Percentiles rank a stretch among this genome's conserved stretches.
These are phyloP conservation scores for Apiotrichum gracile DNA, from an alignment of 1,284 basidiomycete genomes.

Conservation along the genomic window DNA sequence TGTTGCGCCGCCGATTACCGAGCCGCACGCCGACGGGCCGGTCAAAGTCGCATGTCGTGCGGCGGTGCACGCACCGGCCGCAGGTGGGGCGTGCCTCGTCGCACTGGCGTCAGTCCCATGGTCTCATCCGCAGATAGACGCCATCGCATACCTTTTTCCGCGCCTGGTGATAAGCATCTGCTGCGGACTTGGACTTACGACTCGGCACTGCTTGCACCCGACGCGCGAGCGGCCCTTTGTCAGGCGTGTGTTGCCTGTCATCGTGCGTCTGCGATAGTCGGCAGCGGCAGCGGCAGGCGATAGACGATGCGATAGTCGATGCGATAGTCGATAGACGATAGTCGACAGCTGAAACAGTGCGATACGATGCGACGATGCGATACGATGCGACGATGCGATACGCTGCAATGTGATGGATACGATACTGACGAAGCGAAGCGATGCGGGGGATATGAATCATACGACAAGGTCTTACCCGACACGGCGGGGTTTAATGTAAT, in stretches of 20 bases:
- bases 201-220: conserved; percentile 13
- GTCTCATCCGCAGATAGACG: not conserved
- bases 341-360: too few relatives aligned
- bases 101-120: conserved; percentile 3
- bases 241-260: conserved; percentile 10
- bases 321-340: too few relatives aligned
- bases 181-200: not conserved
- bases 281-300: too few relatives aligned
- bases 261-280: too few relatives aligned
- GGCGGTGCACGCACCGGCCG: conserved; percentile 5
- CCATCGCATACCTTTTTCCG: conserved; percentile 8
- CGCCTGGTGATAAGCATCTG: not conserved
- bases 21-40: conserved; percentile 7
- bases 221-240: conserved; percentile 11
- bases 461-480: too few relatives aligned
- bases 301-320: too few relatives aligned
- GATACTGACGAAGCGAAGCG: too few relatives aligned
- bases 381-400: too few relatives aligned
- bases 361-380: too few relatives aligned
- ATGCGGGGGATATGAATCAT: too few relatives aligned
- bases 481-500: too few relatives aligned
- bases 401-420: too few relatives aligned
- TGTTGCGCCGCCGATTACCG: conserved; percentile 3
- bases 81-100: conserved; percentile 9
- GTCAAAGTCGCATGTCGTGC: conserved; percentile 9